These are phyloP conservation scores for Eimeria necatrix DNA, from an alignment of 169 alveolate species.

Conservation along the genomic window DNA sequence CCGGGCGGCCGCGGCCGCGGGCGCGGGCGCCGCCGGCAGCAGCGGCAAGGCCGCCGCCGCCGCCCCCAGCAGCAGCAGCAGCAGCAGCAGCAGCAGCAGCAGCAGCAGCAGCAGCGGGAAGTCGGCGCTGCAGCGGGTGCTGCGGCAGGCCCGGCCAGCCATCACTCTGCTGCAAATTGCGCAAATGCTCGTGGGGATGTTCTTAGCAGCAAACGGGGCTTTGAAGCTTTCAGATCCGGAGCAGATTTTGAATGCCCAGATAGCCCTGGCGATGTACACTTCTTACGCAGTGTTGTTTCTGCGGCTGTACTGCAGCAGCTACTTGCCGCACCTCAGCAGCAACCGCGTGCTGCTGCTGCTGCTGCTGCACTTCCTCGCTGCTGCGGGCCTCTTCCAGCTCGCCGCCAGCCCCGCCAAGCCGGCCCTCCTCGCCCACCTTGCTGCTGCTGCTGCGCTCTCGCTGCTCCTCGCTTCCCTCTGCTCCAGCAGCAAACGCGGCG, in stretches of 20 bases:
- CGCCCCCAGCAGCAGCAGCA: neutral
- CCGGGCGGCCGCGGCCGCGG: constrained; percentile 64
- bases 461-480: constrained; percentile 45
- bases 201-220: constrained; percentile 67
- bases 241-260: constrained; percentile 59
- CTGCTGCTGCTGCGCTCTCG: constrained; percentile 57
- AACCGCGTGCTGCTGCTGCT: constrained; percentile 65
- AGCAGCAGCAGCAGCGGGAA: constrained; percentile 34
- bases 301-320: constrained; percentile 80
- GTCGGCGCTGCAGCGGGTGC: constrained; percentile 45
- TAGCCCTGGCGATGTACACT: constrained; percentile 79
- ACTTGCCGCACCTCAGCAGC: constrained; percentile 75
- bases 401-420: neutral
- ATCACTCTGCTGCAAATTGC: constrained; percentile 74
- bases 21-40: neutral
- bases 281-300: constrained; percentile 79
- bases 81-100: neutral
- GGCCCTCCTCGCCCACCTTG: constrained; percentile 13
- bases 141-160: constrained; percentile 69
- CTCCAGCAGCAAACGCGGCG: constrained; percentile 5
- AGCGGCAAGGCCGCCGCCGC: neutral
- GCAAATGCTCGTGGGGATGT: constrained; percentile 80
- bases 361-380: constrained; percentile 62
- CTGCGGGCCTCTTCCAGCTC: constrained; percentile 68
- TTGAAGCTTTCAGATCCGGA: constrained; percentile 16